These are phyloP conservation scores for Kitagawia praeruptora DNA, from an alignment of 129 eudicot species.

Conservation along the genomic window DNA sequence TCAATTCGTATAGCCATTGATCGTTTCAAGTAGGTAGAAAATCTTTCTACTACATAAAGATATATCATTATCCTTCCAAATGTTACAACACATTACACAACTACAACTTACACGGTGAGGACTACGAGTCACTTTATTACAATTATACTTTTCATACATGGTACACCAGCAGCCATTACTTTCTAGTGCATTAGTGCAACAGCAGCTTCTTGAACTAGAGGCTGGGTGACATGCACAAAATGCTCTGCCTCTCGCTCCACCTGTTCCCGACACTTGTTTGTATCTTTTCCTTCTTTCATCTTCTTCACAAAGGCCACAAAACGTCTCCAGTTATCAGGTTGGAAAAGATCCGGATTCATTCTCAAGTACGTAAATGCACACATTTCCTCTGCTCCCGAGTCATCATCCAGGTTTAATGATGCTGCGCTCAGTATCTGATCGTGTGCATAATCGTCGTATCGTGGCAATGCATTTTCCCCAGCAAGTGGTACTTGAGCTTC, in stretches of 20 bases:
- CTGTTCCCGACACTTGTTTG: constrained; percentile 61
- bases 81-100: neutral
- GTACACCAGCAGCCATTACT: neutral
- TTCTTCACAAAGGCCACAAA: constrained; percentile 85
- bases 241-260: constrained; percentile 97
- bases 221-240: constrained; percentile 73
- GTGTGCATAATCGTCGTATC: constrained; percentile 60
- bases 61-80: neutral
- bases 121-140: neutral
- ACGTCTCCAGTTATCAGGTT: constrained; percentile 86
- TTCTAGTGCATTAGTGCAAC: constrained; percentile 69
- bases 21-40: neutral
- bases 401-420: constrained; percentile 26
- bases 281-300: constrained; percentile 73
- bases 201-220: constrained; percentile 83
- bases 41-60: neutral
- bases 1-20: too few species aligned
- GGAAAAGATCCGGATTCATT: constrained; percentile 81
- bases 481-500: constrained; percentile 55
- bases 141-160: neutral
- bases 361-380: constrained; percentile 92
- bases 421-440: constrained; percentile 54
- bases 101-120: neutral
- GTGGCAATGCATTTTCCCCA: constrained; percentile 66
- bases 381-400: constrained; percentile 54